Conservation (phyloP, 345 rosid species). For the Draba incana region DNA sequence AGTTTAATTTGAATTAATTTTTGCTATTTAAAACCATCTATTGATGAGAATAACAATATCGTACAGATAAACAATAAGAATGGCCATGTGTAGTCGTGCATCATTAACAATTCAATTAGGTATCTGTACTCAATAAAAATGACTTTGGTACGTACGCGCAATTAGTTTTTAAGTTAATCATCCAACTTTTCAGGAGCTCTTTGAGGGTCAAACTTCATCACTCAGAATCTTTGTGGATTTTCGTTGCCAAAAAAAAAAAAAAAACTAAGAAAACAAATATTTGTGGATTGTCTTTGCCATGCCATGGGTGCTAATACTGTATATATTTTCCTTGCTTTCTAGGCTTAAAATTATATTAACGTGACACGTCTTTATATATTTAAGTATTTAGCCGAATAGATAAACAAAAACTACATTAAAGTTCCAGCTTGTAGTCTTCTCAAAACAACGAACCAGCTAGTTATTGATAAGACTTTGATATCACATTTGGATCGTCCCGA, state of each 20-base stretch:
- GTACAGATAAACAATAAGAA: slow-evolving; percentile 1
- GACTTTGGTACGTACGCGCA: slow-evolving; percentile 16
- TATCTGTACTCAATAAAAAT: slow-evolving; percentile 12
- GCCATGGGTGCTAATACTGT: slow-evolving; percentile 1
- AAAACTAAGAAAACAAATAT: not conserved
- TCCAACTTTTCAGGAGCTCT: slow-evolving; percentile 35
- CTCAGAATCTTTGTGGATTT: slow-evolving; percentile 33
- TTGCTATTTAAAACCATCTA: too few relatives aligned
- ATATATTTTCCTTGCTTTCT: not conserved
- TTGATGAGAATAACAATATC: too few relatives aligned
- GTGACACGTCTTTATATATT: not conserved
- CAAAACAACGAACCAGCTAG: not conserved
- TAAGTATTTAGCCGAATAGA: not conserved
- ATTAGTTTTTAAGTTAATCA: slow-evolving; percentile 19
- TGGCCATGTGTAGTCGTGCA: not conserved
- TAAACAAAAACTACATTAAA: not conserved
- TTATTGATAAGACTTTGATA: not conserved
- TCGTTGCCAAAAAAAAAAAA: not conserved
- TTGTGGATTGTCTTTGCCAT: slow-evolving; percentile 18
- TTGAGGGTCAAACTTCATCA: slow-evolving; percentile 27
- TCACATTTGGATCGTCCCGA: too few relatives aligned
- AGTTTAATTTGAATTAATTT: too few relatives aligned
- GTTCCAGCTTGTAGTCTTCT: not conserved
- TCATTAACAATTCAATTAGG: slow-evolving; percentile 2
- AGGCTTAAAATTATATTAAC: not conserved